Conservation (phyloP, 176 grass and related monocot species). For the Chloris gayana region DNA sequence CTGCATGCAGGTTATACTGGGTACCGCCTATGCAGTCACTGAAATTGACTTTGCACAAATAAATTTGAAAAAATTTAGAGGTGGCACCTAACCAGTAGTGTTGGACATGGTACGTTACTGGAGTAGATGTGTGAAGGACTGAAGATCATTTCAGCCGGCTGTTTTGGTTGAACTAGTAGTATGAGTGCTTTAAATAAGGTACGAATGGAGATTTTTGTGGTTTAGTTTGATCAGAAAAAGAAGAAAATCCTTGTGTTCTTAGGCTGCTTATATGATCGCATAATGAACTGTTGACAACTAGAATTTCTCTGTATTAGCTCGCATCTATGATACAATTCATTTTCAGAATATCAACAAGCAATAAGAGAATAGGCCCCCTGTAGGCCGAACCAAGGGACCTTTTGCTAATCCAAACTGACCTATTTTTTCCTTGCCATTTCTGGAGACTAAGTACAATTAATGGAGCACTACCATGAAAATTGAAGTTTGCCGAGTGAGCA, state of each 20-base stretch:
- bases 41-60: constrained; percentile 3
- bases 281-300: background rate
- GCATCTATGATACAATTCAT: background rate
- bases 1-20: background rate
- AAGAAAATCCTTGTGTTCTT: background rate
- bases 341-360: background rate
- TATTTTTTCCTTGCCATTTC: no score
- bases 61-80: background rate
- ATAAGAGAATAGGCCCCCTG: no score
- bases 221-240: background rate
- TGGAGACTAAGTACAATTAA: no score
- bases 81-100: background rate
- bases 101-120: background rate
- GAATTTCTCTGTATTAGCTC: no score
- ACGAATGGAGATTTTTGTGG: background rate
- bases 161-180: background rate
- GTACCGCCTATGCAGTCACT: background rate
- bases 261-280: background rate
- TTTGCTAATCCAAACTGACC: no score
- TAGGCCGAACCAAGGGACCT: no score
- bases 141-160: background rate
- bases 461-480: no score
- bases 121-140: background rate
- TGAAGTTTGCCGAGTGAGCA: no score
- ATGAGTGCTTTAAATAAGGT: background rate